Evolutionary conservation across 2,329 filamentous ascomycete species (phyloP).

Genomic region (Pseudogymnoascus sp.): DNA sequence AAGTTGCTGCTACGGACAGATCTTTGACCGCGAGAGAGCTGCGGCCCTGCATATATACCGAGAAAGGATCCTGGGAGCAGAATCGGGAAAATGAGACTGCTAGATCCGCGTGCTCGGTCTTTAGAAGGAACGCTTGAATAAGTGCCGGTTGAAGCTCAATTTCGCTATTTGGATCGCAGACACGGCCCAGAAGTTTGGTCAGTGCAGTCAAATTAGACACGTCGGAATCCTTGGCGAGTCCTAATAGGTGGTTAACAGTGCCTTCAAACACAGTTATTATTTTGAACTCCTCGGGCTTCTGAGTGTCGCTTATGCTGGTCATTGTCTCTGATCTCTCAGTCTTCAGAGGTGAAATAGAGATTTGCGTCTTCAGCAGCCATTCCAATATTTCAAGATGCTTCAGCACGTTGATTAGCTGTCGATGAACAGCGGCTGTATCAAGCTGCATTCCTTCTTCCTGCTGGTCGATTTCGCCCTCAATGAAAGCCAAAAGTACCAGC

Average conservation of each 20-base stretch:
- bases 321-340: slow-evolving; percentile 30
- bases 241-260: slow-evolving; percentile 56
- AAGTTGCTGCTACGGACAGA: slow-evolving; percentile 61
- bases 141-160: slow-evolving; percentile 55
- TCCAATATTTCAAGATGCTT: slow-evolving; percentile 65
- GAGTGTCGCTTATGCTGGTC: slow-evolving; percentile 27
- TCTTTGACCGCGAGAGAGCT: slow-evolving; percentile 68
- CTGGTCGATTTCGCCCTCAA: slow-evolving; percentile 74
- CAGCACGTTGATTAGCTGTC: slow-evolving; percentile 62
- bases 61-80: slow-evolving; percentile 51
- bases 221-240: slow-evolving; percentile 45
- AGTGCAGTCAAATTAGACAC: slow-evolving; percentile 50
- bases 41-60: slow-evolving; percentile 77
- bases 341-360: slow-evolving; percentile 42
- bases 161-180: slow-evolving; percentile 57
- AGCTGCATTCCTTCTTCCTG: slow-evolving; percentile 60
- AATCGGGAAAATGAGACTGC: slow-evolving; percentile 51
- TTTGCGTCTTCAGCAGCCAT: slow-evolving; percentile 57
- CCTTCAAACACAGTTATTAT: slow-evolving; percentile 52
- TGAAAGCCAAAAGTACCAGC: slow-evolving; percentile 73
- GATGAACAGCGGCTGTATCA: slow-evolving; percentile 65
- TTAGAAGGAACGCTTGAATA: slow-evolving; percentile 56
- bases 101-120: slow-evolving; percentile 52
- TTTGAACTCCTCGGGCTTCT: slow-evolving; percentile 40
- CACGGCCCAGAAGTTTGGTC: slow-evolving; percentile 59